phyloP scores from a whole-genome alignment of 805 yeast genomes.

The Lachancea dasiensis region DNA sequence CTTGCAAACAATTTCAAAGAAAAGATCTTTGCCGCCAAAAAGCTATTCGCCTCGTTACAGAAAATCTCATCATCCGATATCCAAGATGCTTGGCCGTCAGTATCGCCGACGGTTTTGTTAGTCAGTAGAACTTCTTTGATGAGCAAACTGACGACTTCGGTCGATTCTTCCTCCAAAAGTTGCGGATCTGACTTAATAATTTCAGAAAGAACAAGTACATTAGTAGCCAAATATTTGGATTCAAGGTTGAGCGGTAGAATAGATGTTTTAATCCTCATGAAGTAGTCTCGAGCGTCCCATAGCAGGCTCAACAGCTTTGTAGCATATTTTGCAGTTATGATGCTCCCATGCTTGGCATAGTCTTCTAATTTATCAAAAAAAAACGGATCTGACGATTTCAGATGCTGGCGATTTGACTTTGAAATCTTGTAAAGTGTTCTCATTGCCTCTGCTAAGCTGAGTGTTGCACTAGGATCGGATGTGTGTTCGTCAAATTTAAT shows the following conservation, averaged over 20 bases:
- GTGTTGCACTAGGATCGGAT: slow-evolving; percentile 15
- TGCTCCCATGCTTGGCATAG: slow-evolving; percentile 47
- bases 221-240: slow-evolving; percentile 41
- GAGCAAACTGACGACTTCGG: slow-evolving; percentile 52
- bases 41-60: slow-evolving; percentile 18
- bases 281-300: slow-evolving; percentile 36
- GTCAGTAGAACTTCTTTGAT: slow-evolving; percentile 56
- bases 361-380: slow-evolving; percentile 42
- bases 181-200: slow-evolving; percentile 45
- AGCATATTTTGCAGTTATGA: slow-evolving; percentile 60
- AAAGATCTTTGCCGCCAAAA: slow-evolving; percentile 44
- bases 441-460: slow-evolving; percentile 38
- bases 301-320: slow-evolving; percentile 50
- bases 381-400: slow-evolving; percentile 36
- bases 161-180: slow-evolving; percentile 45
- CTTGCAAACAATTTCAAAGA: slow-evolving; percentile 55
- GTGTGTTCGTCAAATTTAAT: slow-evolving; percentile 16
- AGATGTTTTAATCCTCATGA: slow-evolving; percentile 32
- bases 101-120: slow-evolving; percentile 38
- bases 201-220: slow-evolving; percentile 55
- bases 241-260: slow-evolving; percentile 47
- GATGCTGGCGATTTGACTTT: slow-evolving; percentile 42
- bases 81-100: slow-evolving; percentile 36
- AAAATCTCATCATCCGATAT: slow-evolving; percentile 41
- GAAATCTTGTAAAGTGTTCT: slow-evolving; percentile 57